Percentiles rank a stretch among this genome's conserved stretches.
These are phyloP conservation scores for Atkinsonella texensis DNA, from an alignment of 2,329 filamentous ascomycete genomes.

Conservation along the genomic window DNA sequence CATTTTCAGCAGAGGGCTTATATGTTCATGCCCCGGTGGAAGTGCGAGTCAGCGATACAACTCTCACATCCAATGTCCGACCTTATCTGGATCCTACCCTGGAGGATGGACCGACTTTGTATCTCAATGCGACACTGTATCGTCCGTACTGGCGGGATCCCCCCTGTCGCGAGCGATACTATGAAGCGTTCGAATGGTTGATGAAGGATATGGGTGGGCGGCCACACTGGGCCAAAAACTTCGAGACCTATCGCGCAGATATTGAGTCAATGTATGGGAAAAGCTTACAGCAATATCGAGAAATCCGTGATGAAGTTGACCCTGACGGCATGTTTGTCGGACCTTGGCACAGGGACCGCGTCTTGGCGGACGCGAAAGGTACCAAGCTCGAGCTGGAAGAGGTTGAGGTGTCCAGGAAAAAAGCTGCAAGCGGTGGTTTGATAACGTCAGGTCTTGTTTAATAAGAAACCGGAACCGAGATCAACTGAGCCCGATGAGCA, in stretches of 20 bases:
- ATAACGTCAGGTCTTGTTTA: slow-evolving; percentile 9
- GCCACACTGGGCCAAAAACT: slow-evolving; percentile 94
- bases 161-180: slow-evolving; percentile 65
- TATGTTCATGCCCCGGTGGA: slow-evolving; percentile 87
- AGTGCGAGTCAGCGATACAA: slow-evolving; percentile 72
- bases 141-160: slow-evolving; percentile 69
- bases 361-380: slow-evolving; percentile 30
- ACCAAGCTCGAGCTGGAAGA: slow-evolving; percentile 25
- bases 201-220: slow-evolving; percentile 75
- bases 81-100: slow-evolving; percentile 58
- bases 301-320: slow-evolving; percentile 58
- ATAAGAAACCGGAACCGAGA: neutral
- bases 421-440: slow-evolving; percentile 15
- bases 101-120: slow-evolving; percentile 60
- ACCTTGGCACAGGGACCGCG: slow-evolving; percentile 70
- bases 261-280: slow-evolving; percentile 57
- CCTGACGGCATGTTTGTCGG: slow-evolving; percentile 81
- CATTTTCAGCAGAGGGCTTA: slow-evolving; percentile 65
- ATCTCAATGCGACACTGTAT: slow-evolving; percentile 85
- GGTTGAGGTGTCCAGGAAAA: slow-evolving; percentile 18
- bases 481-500: neutral
- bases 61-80: slow-evolving; percentile 22
- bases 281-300: slow-evolving; percentile 54
- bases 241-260: slow-evolving; percentile 47
- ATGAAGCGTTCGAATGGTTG: slow-evolving; percentile 80